These are phyloP conservation scores for Puccinellia tenuiflora DNA, from an alignment of 176 grass and related monocot genomes.

Conservation along the genomic window DNA sequence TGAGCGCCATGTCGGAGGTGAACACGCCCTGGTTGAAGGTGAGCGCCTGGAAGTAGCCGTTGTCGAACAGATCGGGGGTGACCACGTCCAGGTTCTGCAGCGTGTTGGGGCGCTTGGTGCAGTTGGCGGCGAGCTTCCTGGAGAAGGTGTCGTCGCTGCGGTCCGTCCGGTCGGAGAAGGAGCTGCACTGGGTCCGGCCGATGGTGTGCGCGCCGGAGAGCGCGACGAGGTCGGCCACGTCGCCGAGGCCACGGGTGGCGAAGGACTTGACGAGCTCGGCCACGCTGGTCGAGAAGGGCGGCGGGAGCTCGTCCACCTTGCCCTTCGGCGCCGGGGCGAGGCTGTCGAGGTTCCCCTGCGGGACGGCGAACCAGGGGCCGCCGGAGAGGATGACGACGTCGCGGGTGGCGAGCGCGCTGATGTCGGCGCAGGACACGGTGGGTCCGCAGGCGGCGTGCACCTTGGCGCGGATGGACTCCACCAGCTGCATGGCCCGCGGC, in stretches of 20 bases:
- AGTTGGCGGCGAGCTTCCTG: conserved; percentile 3
- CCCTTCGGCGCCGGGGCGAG: neutral
- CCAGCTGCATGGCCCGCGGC: conserved; percentile 22
- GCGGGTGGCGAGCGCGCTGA: neutral
- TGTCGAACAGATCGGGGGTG: conserved; percentile 28
- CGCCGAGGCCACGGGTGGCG: neutral
- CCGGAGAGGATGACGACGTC: conserved; percentile 2
- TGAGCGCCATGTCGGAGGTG: conserved; percentile 37
- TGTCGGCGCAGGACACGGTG: neutral
- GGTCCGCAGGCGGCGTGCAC: neutral
- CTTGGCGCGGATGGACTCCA: conserved; percentile 35
- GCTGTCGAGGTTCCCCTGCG: conserved; percentile 12
- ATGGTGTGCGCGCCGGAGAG: conserved; percentile 71
- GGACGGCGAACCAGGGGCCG: neutral
- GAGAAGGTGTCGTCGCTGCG: conserved; percentile 34
- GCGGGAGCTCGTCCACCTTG: neutral
- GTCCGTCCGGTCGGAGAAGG: conserved; percentile 9
- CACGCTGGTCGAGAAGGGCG: neutral
- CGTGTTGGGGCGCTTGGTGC: neutral
- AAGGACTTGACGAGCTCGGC: neutral
- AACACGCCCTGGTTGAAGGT: conserved; percentile 15
- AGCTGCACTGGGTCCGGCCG: conserved; percentile 46
- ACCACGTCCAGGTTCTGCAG: conserved; percentile 9
- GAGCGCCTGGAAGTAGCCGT: conserved; percentile 31
- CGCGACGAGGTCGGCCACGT: conserved; percentile 33